These are phyloP conservation scores for Pseudovirgaria hyperparasitica DNA, from an alignment of 2,329 filamentous ascomycete species.

Conservation along the genomic window DNA sequence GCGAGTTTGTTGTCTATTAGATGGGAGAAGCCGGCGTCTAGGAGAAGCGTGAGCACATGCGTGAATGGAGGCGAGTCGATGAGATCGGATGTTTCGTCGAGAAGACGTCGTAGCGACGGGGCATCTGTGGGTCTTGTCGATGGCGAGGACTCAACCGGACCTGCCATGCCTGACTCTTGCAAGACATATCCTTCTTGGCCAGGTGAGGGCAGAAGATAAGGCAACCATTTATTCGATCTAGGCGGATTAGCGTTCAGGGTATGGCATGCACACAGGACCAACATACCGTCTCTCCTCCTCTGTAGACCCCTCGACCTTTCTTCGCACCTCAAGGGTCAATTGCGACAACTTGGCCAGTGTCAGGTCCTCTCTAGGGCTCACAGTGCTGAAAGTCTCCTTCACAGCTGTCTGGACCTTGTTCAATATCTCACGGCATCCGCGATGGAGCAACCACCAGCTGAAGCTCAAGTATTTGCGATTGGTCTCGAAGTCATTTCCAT, in stretches of 20 bases:
- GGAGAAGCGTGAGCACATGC: constrained; percentile 71
- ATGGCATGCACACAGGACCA: background rate
- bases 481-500: constrained; percentile 90
- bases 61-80: constrained; percentile 88
- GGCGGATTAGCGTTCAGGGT: constrained; percentile 6
- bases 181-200: constrained; percentile 76
- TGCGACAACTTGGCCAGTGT: constrained; percentile 69
- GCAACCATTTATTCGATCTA: constrained; percentile 59
- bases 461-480: constrained; percentile 92
- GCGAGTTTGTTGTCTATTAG: constrained; percentile 75
- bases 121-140: constrained; percentile 30
- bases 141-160: constrained; percentile 21
- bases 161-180: constrained; percentile 65
- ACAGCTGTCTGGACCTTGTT: constrained; percentile 74
- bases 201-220: constrained; percentile 66
- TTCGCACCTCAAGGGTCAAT: constrained; percentile 70
- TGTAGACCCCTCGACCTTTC: constrained; percentile 66
- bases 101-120: constrained; percentile 62
- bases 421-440: constrained; percentile 75
- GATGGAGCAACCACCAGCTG: constrained; percentile 94
- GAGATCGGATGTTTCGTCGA: constrained; percentile 92
- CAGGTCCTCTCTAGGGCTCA: constrained; percentile 82
- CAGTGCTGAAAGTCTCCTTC: constrained; percentile 72
- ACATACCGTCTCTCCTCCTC: constrained; percentile 46
- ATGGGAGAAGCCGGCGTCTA: constrained; percentile 76